These are phyloP conservation scores for Botryobasidium botryosum DNA, from an alignment of 768 basidiomycete species.

Conservation along the genomic window DNA sequence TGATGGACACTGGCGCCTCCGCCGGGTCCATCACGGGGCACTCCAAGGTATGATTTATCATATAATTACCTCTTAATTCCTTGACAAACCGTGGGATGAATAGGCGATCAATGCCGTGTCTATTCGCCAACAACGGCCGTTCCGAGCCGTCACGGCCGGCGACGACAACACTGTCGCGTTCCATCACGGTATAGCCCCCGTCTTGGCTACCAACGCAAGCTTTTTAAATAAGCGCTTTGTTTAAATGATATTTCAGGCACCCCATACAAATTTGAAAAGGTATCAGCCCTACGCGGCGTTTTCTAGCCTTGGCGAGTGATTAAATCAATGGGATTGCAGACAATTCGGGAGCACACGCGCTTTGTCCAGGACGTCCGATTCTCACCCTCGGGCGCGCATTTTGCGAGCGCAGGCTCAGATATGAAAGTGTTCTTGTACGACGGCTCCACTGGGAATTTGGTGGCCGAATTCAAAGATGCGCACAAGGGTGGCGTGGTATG, in stretches of 20 bases:
- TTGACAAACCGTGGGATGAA: background rate
- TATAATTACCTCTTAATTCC: background rate
- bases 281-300: too few relatives aligned
- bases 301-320: too few relatives aligned
- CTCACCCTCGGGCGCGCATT: slow-evolving; percentile 62
- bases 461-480: slow-evolving; percentile 49
- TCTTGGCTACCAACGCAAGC: background rate
- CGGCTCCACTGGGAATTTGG: slow-evolving; percentile 69
- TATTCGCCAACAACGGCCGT: slow-evolving; percentile 78
- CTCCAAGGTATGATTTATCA: slow-evolving; percentile 44
- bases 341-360: slow-evolving; percentile 74
- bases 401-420: slow-evolving; percentile 83
- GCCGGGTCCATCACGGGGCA: slow-evolving; percentile 84
- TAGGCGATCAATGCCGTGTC: slow-evolving; percentile 78
- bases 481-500: slow-evolving; percentile 66
- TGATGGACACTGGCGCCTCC: slow-evolving; percentile 68
- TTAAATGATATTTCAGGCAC: slow-evolving; percentile 34
- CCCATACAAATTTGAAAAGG: slow-evolving; percentile 85
- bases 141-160: slow-evolving; percentile 72
- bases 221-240: background rate
- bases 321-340: too few relatives aligned
- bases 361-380: slow-evolving; percentile 87
- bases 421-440: slow-evolving; percentile 74
- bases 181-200: slow-evolving; percentile 41
- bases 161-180: slow-evolving; percentile 75